phyloP scores from a whole-genome alignment of 345 rosid genomes.

The Trapa bicornis region DNA sequence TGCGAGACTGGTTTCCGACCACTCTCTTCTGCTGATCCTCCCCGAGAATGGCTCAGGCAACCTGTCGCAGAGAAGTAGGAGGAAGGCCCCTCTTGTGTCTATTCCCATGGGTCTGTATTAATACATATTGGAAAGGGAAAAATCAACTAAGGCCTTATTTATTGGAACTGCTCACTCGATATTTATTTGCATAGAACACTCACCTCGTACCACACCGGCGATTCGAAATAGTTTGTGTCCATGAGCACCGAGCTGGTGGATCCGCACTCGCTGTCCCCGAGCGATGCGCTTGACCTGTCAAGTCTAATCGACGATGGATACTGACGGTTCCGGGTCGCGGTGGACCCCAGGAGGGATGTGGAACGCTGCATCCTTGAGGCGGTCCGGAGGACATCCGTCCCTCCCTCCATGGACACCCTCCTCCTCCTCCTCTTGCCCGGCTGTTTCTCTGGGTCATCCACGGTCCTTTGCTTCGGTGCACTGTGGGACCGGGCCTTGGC shows the following conservation, averaged over 20 bases:
- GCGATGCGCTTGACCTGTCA: conserved; percentile 55
- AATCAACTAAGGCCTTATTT: no score
- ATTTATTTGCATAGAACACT: conserved; percentile 3
- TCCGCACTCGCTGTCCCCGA: conserved; percentile 73
- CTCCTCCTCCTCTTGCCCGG: conserved; percentile 54
- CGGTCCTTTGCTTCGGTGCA: conserved; percentile 62
- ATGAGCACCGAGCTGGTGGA: conserved; percentile 71
- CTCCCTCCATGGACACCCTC: conserved; percentile 58
- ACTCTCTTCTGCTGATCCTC: not conserved
- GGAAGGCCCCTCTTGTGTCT: conserved; percentile 11
- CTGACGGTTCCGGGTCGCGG: conserved; percentile 35
- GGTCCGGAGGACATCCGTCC: conserved; percentile 45
- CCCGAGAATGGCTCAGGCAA: not conserved
- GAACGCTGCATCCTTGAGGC: conserved; percentile 72
- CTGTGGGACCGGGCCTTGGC: conserved; percentile 76
- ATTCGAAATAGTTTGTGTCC: conserved; percentile 50
- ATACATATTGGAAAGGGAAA: conserved; percentile 3
- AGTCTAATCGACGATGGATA: conserved; percentile 75
- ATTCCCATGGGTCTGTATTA: conserved; percentile 20
- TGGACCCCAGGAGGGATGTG: conserved; percentile 58
- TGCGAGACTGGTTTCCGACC: not conserved
- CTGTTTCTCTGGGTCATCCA: conserved; percentile 55
- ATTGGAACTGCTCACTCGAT: no score
- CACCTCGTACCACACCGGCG: conserved; percentile 32
- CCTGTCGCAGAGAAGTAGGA: not conserved